These are phyloP conservation scores for Melastoma malabathricum DNA, from an alignment of 345 rosid species.

Conservation along the genomic window DNA sequence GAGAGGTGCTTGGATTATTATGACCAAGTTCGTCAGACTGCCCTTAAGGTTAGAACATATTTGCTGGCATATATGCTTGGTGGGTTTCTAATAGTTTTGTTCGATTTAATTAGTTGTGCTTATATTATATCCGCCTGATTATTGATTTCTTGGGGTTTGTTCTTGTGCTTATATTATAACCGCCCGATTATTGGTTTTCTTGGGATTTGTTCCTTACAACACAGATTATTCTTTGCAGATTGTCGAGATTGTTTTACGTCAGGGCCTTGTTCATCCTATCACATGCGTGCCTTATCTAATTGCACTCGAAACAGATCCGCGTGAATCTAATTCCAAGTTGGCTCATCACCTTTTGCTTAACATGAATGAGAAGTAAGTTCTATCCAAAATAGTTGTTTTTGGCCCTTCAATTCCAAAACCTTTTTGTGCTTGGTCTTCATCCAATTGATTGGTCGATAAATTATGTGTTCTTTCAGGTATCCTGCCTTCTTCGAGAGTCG, in stretches of 20 bases:
- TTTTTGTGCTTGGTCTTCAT: neutral
- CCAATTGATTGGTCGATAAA: constrained; percentile 9
- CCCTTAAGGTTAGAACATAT: constrained; percentile 59
- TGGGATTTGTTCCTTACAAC: no score
- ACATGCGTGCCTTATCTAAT: constrained; percentile 96
- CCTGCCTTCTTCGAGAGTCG: constrained; percentile 98
- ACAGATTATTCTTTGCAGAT: constrained; percentile 33
- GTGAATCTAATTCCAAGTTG: constrained; percentile 81
- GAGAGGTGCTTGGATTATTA: constrained; percentile 72
- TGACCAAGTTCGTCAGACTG: constrained; percentile 83
- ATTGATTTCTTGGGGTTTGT: no score
- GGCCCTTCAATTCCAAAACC: constrained; percentile 2
- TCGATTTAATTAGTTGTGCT: no score
- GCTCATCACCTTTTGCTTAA: constrained; percentile 98
- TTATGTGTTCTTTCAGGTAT: constrained; percentile 47
- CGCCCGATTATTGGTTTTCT: no score
- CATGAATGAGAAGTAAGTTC: constrained; percentile 92
- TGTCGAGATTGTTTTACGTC: constrained; percentile 92
- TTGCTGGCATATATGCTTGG: neutral
- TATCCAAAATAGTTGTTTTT: constrained; percentile 9
- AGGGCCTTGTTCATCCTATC: constrained; percentile 99
- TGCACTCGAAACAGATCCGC: constrained; percentile 98
- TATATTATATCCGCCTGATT: no score
- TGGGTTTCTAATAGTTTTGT: no score
- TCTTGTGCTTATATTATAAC: no score